These are phyloP conservation scores for Vitis hybrid DNA, from an alignment of 177 flowering plant species.

Conservation along the genomic window DNA sequence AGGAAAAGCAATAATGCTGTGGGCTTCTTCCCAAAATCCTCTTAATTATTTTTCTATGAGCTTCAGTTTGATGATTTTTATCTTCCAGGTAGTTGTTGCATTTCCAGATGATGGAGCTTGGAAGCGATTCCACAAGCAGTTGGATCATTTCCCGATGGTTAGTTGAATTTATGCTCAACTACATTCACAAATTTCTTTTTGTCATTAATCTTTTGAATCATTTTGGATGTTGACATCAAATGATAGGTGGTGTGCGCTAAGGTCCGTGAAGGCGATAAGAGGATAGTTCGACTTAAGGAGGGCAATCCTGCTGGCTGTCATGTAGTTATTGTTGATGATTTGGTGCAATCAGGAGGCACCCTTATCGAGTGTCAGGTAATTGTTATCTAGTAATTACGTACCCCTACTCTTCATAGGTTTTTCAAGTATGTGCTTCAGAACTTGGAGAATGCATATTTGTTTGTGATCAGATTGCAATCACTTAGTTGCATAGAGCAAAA, in stretches of 20 bases:
- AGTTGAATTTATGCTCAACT: constrained; percentile 12
- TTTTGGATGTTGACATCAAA: neutral
- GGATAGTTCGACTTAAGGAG: constrained; percentile 93
- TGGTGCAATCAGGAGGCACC: constrained; percentile 98
- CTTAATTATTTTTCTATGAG: neutral
- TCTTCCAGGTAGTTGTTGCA: constrained; percentile 74
- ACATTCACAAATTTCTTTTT: neutral
- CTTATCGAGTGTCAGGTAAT: constrained; percentile 94
- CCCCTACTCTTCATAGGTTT: neutral
- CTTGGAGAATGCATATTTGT: neutral
- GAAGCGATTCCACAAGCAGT: constrained; percentile 91
- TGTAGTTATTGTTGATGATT: constrained; percentile 97
- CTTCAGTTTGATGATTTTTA: neutral
- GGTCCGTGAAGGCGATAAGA: constrained; percentile 96
- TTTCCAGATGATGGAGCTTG: constrained; percentile 99
- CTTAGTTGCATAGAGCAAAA: too few species aligned
- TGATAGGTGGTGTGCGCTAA: constrained; percentile 84
- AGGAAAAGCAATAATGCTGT: too few species aligned
- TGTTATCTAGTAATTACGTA: neutral
- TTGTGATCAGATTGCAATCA: too few species aligned
- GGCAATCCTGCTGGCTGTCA: constrained; percentile 86
- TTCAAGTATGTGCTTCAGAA: neutral
- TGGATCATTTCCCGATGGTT: constrained; percentile 86
- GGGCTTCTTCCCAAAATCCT: neutral
- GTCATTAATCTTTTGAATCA: neutral